Evolutionary conservation across 495 filamentous ascomycete genomes (phyloP).

Genomic region (Cenococcum geophilum): DNA sequence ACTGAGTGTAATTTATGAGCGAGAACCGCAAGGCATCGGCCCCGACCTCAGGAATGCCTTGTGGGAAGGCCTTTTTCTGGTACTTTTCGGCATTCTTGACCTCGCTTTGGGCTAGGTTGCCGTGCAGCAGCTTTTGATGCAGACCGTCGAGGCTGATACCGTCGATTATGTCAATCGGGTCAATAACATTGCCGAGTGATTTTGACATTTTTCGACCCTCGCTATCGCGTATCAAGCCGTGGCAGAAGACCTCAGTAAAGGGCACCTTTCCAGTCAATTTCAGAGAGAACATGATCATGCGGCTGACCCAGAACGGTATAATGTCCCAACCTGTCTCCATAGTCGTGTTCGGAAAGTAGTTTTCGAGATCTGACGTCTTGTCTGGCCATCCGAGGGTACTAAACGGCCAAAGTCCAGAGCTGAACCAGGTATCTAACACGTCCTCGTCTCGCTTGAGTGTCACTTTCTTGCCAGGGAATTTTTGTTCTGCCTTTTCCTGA

Average conservation of each 20-base stretch:
- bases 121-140: constrained; percentile 60
- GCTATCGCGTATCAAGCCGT: constrained; percentile 66
- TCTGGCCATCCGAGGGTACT: constrained; percentile 56
- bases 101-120: constrained; percentile 74
- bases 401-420: constrained; percentile 75
- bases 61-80: constrained; percentile 72
- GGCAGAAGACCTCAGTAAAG: constrained; percentile 74
- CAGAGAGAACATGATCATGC: constrained; percentile 76
- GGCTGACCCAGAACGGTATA: constrained; percentile 75
- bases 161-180: constrained; percentile 72
- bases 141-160: constrained; percentile 62
- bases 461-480: constrained; percentile 65
- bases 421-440: constrained; percentile 81
- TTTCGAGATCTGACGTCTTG: constrained; percentile 32
- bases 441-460: constrained; percentile 62
- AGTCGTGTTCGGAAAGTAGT: constrained; percentile 66
- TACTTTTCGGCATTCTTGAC: constrained; percentile 66
- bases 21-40: constrained; percentile 74
- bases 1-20: too few relatives aligned
- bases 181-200: constrained; percentile 76
- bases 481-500: constrained; percentile 49
- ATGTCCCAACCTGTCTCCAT: constrained; percentile 83
- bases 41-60: constrained; percentile 82
- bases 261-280: constrained; percentile 73
- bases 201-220: constrained; percentile 83